phyloP scores from a whole-genome alignment of 164 flowering plant species.

The Taxillus chinensis region DNA sequence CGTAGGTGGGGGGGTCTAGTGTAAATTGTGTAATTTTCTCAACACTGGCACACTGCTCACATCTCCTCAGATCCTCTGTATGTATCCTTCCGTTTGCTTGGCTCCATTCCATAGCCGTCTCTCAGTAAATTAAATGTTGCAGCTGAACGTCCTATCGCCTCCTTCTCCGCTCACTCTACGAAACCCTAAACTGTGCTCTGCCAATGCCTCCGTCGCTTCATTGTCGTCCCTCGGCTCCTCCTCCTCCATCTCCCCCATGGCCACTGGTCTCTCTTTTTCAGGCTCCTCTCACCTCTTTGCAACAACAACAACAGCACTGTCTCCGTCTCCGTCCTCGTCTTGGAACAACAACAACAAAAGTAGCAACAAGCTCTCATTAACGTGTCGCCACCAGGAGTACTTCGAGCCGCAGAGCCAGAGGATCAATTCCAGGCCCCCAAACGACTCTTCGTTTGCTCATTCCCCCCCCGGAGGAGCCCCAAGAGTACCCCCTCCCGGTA shows the following conservation, averaged over 20 bases:
- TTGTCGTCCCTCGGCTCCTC: conserved; percentile 1
- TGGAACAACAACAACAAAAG: background rate
- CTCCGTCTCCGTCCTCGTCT: background rate
- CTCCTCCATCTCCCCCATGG: background rate
- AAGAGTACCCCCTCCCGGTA: background rate
- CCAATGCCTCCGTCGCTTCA: background rate
- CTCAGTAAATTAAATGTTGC: conserved; percentile 6
- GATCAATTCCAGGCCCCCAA: conserved; percentile 12
- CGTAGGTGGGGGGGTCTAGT: too few relatives aligned
- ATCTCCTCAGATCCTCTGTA: too few relatives aligned
- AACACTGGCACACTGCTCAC: too few relatives aligned
- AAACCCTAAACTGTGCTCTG: conserved; percentile 9
- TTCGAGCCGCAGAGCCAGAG: conserved; percentile 23
- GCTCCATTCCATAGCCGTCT: background rate
- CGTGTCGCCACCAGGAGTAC: conserved; percentile 35
- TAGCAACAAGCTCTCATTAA: conserved; percentile 17
- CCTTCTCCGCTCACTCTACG: conserved; percentile 1
- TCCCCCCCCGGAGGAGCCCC: conserved; percentile 17
- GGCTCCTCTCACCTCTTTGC: conserved; percentile 2
- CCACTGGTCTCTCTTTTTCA: too few relatives aligned
- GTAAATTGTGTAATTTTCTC: too few relatives aligned
- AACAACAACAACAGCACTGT: background rate
- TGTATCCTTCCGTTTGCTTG: too few relatives aligned
- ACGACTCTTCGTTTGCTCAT: conserved; percentile 11
- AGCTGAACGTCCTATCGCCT: conserved; percentile 9